A percentile compares a stretch with the other conserved stretches of the same genome.
Evolutionary conservation across 2,329 filamentous ascomycete genomes (phyloP).

Genomic region (Cladorrhinum sp.): DNA sequence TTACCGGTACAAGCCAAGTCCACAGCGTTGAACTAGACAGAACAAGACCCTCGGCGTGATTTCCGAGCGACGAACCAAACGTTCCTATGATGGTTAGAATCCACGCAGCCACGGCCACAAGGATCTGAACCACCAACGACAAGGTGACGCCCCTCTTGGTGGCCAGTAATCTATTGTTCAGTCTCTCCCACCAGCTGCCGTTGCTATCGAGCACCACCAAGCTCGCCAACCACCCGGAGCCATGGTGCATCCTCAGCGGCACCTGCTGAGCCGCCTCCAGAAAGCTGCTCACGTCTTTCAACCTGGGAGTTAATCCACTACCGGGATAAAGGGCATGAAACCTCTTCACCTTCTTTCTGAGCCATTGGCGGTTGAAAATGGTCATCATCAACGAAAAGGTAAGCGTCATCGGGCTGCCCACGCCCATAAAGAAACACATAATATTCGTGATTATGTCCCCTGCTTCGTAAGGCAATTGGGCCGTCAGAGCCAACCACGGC

Average conservation of each 20-base stretch:
- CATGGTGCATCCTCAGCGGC: neutral
- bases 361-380: constrained; percentile 11
- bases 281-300: neutral
- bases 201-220: constrained; percentile 1
- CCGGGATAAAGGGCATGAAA: neutral
- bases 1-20: constrained; percentile 11
- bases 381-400: constrained; percentile 11
- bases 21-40: constrained; percentile 3
- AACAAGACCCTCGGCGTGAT: neutral
- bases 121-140: constrained; percentile 6
- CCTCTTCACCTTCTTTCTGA: neutral
- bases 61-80: neutral
- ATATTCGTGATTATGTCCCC: constrained; percentile 2
- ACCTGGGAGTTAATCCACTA: neutral
- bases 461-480: constrained; percentile 11
- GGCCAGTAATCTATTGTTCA: neutral
- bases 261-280: constrained; percentile 9
- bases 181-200: constrained; percentile 2
- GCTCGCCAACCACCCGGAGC: neutral
- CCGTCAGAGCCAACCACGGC: constrained; percentile 12
- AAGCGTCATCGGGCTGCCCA: constrained; percentile 8
- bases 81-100: constrained; percentile 2
- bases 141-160: constrained; percentile 3
- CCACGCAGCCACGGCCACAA: constrained; percentile 2
- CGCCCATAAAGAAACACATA: constrained; percentile 6